phyloP scores from a whole-genome alignment of 1,139 yeast genomes.

The Meyerozyma sp. region DNA sequence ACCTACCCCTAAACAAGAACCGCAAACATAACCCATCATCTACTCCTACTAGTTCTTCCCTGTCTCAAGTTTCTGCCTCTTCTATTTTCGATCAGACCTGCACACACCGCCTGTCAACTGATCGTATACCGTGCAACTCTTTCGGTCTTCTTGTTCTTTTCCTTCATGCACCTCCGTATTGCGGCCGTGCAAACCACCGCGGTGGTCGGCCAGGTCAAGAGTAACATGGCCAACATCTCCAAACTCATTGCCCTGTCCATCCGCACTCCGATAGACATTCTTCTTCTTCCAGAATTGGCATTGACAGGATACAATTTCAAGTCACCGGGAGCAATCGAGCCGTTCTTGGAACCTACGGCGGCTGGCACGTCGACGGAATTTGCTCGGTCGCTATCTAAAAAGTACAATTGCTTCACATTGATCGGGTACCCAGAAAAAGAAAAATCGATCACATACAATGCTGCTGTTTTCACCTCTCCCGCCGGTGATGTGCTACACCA shows the following conservation, averaged over 20 bases:
- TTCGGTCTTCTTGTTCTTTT: not conserved
- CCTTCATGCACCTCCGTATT: slow-evolving; percentile 38
- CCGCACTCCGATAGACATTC: slow-evolving; percentile 40
- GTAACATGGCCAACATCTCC: slow-evolving; percentile 46
- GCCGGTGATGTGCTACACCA: slow-evolving; percentile 56
- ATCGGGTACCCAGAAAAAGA: slow-evolving; percentile 75
- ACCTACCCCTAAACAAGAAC: too few relatives aligned
- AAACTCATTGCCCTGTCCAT: not conserved
- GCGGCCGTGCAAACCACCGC: slow-evolving; percentile 73
- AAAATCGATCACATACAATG: slow-evolving; percentile 49
- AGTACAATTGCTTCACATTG: slow-evolving; percentile 60
- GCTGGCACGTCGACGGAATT: slow-evolving; percentile 42
- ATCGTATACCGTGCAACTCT: too few relatives aligned
- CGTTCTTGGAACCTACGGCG: slow-evolving; percentile 46
- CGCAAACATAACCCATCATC: too few relatives aligned
- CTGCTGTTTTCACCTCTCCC: slow-evolving; percentile 63
- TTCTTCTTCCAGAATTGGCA: slow-evolving; percentile 81
- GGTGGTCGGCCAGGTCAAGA: slow-evolving; percentile 50
- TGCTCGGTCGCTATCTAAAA: slow-evolving; percentile 50
- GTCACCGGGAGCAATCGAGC: slow-evolving; percentile 46
- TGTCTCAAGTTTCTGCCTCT: too few relatives aligned
- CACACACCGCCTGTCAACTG: too few relatives aligned
- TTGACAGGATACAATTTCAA: slow-evolving; percentile 79
- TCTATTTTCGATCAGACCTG: too few relatives aligned
- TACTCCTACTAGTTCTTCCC: too few relatives aligned